These are phyloP conservation scores for Amaranthus palmeri DNA, from an alignment of 148 eudicot genomes.

Conservation along the genomic window DNA sequence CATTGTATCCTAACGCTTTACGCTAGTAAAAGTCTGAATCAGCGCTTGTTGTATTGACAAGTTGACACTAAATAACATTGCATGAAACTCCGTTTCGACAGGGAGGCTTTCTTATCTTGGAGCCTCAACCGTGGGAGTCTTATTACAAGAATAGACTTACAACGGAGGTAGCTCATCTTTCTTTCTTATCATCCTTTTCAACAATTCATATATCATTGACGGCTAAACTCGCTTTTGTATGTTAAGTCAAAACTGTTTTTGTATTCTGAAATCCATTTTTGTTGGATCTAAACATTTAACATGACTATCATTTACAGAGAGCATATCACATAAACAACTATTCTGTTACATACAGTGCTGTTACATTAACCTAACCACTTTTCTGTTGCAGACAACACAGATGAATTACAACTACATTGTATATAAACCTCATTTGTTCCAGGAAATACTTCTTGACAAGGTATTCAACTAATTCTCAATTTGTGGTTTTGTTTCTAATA, in stretches of 20 bases:
- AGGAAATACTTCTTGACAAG: constrained; percentile 90
- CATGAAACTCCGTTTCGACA: constrained; percentile 27
- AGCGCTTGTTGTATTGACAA: background rate
- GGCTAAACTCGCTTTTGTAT: too few species aligned
- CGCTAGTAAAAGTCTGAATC: background rate
- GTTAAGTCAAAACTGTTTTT: too few species aligned
- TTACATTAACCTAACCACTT: background rate
- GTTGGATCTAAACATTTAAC: too few species aligned
- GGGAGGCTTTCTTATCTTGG: constrained; percentile 91
- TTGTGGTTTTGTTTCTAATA: background rate
- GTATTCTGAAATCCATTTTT: too few species aligned
- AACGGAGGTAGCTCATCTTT: constrained; percentile 57
- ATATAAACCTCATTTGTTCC: constrained; percentile 59
- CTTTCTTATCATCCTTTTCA: background rate
- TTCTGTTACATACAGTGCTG: too few species aligned
- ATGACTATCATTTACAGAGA: too few species aligned
- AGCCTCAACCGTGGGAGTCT: constrained; percentile 96
- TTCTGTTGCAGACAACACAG: constrained; percentile 52
- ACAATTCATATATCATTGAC: too few species aligned
- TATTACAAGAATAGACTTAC: constrained; percentile 66
- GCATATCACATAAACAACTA: too few species aligned
- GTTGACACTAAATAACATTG: background rate
- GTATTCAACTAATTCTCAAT: constrained; percentile 26
- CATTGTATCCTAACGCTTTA: constrained; percentile 6
- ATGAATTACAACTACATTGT: constrained; percentile 43